phyloP scores from a whole-genome alignment of 2,329 filamentous ascomycete species.

The Aspergillus hiratsukae region DNA sequence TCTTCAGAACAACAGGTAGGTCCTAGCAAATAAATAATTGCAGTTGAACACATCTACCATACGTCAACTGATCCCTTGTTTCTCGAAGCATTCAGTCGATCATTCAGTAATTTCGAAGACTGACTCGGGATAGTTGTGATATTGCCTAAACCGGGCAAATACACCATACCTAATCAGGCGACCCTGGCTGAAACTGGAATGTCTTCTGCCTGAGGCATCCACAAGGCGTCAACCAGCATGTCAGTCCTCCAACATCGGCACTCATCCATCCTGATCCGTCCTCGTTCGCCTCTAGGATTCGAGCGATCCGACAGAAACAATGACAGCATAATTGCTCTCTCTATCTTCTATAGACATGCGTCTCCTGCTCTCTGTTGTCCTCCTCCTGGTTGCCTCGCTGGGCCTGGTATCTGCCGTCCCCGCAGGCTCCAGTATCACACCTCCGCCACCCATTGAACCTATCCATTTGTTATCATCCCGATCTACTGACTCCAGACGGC shows the following conservation, averaged over 20 bases:
- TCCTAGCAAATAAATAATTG: too few relatives aligned
- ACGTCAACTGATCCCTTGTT: background rate
- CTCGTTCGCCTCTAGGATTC: background rate
- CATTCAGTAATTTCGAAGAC: background rate
- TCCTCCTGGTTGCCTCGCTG: conserved; percentile 15
- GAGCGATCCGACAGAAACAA: background rate
- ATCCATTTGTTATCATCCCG: conserved; percentile 24
- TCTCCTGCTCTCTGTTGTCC: conserved; percentile 11
- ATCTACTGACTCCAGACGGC: conserved; percentile 25
- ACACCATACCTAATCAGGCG: background rate
- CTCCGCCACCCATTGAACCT: conserved; percentile 29
- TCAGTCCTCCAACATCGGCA: background rate
- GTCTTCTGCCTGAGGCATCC: background rate
- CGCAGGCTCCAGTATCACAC: conserved; percentile 34
- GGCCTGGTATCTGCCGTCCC: conserved; percentile 28
- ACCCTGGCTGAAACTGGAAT: background rate
- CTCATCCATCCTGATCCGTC: background rate
- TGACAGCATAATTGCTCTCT: background rate
- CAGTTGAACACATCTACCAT: background rate
- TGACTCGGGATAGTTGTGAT: background rate
- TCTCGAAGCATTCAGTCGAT: background rate
- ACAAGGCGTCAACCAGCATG: background rate
- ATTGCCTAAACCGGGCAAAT: background rate
- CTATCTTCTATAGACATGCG: conserved; percentile 8
- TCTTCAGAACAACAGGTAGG: too few relatives aligned